Conservation (phyloP, 371 early-diverging fungal species). For the Basidiobolus meristosporus region DNA sequence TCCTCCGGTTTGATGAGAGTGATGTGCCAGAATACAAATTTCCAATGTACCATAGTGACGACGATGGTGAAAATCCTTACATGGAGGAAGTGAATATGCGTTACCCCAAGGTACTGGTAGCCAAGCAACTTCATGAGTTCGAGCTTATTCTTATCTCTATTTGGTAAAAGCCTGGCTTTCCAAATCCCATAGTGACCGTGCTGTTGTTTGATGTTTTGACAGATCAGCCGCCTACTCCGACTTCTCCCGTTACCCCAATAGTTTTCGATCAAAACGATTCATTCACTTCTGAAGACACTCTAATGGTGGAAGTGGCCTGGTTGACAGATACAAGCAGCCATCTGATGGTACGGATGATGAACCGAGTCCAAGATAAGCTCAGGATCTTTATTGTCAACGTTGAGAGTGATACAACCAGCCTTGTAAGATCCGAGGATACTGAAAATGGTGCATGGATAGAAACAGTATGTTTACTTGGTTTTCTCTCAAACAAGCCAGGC, state of each 20-base stretch:
- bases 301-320: conserved; percentile 76
- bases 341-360: conserved; percentile 61
- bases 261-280: conserved; percentile 8
- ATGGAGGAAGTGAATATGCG: conserved; percentile 49
- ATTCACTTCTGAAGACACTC: conserved; percentile 43
- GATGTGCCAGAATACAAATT: conserved; percentile 58
- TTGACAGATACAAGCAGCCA: conserved; percentile 24
- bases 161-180: conserved; percentile 9
- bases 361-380: conserved; percentile 74
- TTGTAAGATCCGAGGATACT: conserved; percentile 30
- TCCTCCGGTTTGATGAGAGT: conserved; percentile 69
- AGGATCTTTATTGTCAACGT: conserved; percentile 28
- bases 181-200: conserved; percentile 8
- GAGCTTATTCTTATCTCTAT: too few species aligned
- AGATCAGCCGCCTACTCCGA: conserved; percentile 1
- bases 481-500: too few species aligned
- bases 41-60: conserved; percentile 29
- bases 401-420: conserved; percentile 6
- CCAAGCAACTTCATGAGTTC: too few species aligned
- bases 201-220: conserved; percentile 4
- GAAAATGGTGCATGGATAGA: conserved; percentile 60
- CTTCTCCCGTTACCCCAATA: conserved; percentile 5
- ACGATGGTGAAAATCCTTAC: conserved; percentile 25
- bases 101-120: conserved; percentile 66
- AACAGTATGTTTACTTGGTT: too few species aligned